Base-by-base conservation (phyloP, 495 filamentous ascomycete species). In the Penicillium verhagenii region DNA sequence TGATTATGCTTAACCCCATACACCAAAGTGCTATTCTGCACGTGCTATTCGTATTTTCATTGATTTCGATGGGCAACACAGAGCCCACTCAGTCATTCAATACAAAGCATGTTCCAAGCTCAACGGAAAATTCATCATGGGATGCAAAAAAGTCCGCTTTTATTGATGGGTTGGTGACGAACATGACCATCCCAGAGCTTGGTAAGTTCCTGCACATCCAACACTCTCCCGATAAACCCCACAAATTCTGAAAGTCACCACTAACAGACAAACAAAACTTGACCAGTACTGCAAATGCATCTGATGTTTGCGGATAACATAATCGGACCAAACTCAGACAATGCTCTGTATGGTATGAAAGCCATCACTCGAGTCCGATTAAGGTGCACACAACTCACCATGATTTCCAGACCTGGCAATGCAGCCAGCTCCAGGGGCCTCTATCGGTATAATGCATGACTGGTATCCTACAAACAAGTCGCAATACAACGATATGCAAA, bases 271-370 rank as follows among this genome's bases (percentile, higher is more conserved):
- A 11, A 35, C n/a, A n/a, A n/a, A n/a, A n/a, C n/a, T n/a, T n/a
- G 10, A 9, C 13, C n/a, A 67, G 72, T 70, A 21, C 37, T 72
- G 37, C 73, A 75, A 57, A 56, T 75, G 26, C 71, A 76, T 37
- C 69, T 76, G 6, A 76, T 73, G 71, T 76, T 76, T 31, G 73
- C 68, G 1, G 71, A 68, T 47, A 68, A 70, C 29, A 70, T 75
- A 31, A 63, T 76, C 16, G 73, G 72, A n/a, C 56, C 63, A 8
- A 49, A 68, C 10, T 72, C 72, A 4, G 63, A 72, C 16, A 74
- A 74, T 59, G 70, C 66, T 29, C 64, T 75, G 20, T 72, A 73
- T 51, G 71, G 71, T 72, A 54, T 67, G 16, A 61, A 75, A 31
- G 6, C 28, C 28, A 31, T 8, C 9, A 8, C 1, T 8, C 13